phyloP scores from a whole-genome alignment of 768 basidiomycete genomes.

The Mycena galopus region DNA sequence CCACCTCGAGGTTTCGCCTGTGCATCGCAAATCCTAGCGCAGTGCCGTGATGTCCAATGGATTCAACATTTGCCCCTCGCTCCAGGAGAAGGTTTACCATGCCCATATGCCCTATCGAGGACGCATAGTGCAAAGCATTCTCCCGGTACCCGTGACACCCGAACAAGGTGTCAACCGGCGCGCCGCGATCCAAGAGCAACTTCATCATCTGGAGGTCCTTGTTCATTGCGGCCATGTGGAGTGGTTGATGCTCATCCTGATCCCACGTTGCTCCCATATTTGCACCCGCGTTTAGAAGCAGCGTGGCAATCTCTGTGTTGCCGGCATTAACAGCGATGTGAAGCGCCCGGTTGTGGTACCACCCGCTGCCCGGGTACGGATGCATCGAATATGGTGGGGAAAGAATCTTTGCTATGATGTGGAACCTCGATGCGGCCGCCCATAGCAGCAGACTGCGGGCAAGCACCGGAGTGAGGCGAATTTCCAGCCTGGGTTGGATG shows the following conservation, averaged over 20 bases:
- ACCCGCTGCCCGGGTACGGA: not conserved
- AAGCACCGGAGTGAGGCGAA: not conserved
- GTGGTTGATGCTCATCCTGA: not conserved
- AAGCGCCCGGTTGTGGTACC: not conserved
- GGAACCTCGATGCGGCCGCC: slow-evolving; percentile 10
- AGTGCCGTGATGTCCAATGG: not conserved
- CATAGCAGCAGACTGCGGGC: not conserved
- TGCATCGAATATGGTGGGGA: slow-evolving; percentile 18
- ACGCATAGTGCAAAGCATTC: slow-evolving; percentile 19
- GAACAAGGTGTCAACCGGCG: not conserved
- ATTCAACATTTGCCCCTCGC: slow-evolving; percentile 1
- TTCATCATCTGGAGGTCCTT: slow-evolving; percentile 8
- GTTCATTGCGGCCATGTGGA: not conserved
- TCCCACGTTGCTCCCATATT: not conserved
- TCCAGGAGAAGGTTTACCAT: slow-evolving; percentile 17
- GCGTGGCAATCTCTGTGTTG: not conserved
- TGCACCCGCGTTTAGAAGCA: slow-evolving; percentile 13
- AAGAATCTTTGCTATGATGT: slow-evolving; percentile 8
- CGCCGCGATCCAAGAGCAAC: slow-evolving; percentile 23
- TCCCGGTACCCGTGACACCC: not conserved
- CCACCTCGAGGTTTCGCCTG: not conserved
- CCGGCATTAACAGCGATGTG: not conserved
- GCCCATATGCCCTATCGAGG: not conserved
- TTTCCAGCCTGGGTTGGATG: not conserved
- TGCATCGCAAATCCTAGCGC: slow-evolving; percentile 4